A percentile compares a stretch with the other conserved stretches of the same genome.
Conservation (phyloP, 2,329 filamentous ascomycete genomes). For the Lojkania enalia region DNA sequence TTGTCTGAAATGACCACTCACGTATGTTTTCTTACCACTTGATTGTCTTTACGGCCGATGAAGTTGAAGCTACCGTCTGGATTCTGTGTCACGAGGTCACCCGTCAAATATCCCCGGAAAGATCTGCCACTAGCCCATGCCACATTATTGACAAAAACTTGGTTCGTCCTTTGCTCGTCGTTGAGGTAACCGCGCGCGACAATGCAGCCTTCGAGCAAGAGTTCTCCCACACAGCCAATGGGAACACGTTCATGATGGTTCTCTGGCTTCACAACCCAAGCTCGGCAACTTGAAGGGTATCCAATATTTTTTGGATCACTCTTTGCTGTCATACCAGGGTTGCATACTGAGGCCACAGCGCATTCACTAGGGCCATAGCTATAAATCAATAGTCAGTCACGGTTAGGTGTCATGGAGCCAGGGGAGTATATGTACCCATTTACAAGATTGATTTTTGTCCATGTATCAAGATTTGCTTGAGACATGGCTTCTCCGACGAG, state of each 20-base stretch:
- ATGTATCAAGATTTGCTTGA: constrained; percentile 25
- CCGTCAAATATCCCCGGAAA: constrained; percentile 26
- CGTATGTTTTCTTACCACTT: constrained; percentile 22
- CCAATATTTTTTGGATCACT: constrained; percentile 29
- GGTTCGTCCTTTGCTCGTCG: constrained; percentile 25
- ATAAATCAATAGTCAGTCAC: background rate
- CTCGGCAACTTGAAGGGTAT: constrained; percentile 23
- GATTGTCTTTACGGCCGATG: constrained; percentile 29
- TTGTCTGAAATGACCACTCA: no score
- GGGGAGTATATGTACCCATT: constrained; percentile 19
- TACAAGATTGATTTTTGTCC: constrained; percentile 25
- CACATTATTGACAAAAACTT: constrained; percentile 25
- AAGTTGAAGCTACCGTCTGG: constrained; percentile 26
- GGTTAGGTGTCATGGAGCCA: background rate
- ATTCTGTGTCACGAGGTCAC: constrained; percentile 28
- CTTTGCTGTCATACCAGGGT: constrained; percentile 10
- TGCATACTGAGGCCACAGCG: constrained; percentile 19
- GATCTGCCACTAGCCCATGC: constrained; percentile 17
- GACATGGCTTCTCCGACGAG: constrained; percentile 38
- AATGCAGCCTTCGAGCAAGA: constrained; percentile 60
- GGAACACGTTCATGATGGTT: constrained; percentile 30
- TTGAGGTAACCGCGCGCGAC: constrained; percentile 33
- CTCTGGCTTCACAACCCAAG: constrained; percentile 44
- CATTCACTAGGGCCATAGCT: constrained; percentile 33
- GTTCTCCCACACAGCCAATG: constrained; percentile 48